A percentile compares a stretch with the other conserved stretches of the same genome.
These are phyloP conservation scores for Aspergillus fumigatus DNA, from an alignment of 2,329 filamentous ascomycete genomes.

Conservation along the genomic window DNA sequence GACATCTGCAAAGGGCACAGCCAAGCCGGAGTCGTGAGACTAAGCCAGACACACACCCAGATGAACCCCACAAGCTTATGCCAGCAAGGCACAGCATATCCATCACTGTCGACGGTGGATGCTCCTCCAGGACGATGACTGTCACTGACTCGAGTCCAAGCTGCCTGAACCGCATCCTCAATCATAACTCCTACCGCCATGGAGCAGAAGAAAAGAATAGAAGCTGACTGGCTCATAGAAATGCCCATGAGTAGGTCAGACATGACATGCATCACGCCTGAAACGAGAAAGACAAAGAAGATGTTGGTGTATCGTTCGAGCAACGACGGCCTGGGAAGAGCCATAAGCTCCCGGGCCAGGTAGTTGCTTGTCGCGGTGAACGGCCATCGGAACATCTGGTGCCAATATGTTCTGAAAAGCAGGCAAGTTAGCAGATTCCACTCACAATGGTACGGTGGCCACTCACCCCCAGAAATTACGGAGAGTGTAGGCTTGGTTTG, in stretches of 20 bases:
- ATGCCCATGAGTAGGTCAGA: slow-evolving; percentile 14
- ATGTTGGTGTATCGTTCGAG: slow-evolving; percentile 25
- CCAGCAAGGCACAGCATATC: not conserved
- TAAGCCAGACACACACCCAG: not conserved
- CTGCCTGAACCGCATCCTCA: slow-evolving; percentile 23
- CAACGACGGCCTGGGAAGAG: slow-evolving; percentile 14
- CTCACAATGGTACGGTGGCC: not conserved
- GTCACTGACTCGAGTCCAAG: slow-evolving; percentile 9
- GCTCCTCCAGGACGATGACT: not conserved
- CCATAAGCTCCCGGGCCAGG: slow-evolving; percentile 16
- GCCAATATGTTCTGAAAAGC: slow-evolving; percentile 24
- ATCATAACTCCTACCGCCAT: slow-evolving; percentile 23
- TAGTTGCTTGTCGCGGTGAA: slow-evolving; percentile 18
- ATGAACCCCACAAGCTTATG: not conserved
- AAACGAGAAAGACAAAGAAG: slow-evolving; percentile 26
- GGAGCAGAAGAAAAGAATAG: slow-evolving; percentile 21
- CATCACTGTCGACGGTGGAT: not conserved
- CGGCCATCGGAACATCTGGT: slow-evolving; percentile 23
- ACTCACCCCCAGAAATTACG: slow-evolving; percentile 27
- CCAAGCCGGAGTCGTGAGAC: not conserved
- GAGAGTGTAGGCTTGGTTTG: slow-evolving; percentile 21
- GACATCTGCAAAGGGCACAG: not conserved
- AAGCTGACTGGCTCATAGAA: slow-evolving; percentile 10
- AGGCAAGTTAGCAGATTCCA: not conserved
- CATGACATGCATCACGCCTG: slow-evolving; percentile 20